These are phyloP conservation scores for Neurospora crassa DNA, from an alignment of 2,329 filamentous ascomycete species.

Conservation along the genomic window DNA sequence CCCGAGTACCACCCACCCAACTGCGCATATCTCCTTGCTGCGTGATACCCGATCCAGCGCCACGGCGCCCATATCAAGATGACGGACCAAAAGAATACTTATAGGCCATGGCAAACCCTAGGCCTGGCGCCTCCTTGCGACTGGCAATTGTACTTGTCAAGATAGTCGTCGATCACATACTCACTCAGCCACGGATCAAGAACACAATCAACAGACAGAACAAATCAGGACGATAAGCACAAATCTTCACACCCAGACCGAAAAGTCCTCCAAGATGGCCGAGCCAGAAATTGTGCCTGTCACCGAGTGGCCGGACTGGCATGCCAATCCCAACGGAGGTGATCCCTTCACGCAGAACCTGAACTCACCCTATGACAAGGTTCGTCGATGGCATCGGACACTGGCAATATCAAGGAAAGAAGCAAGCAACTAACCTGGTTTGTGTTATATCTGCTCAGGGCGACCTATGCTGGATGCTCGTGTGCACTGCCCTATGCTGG, in stretches of 20 bases:
- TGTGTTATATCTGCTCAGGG: constrained; percentile 18
- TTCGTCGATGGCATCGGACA: neutral
- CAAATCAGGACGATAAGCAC: neutral
- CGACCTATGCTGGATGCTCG: constrained; percentile 33
- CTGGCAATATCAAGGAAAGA: neutral
- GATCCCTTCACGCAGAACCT: constrained; percentile 33
- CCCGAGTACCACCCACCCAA: neutral
- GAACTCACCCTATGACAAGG: constrained; percentile 34
- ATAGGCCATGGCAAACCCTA: neutral
- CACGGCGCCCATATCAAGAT: neutral
- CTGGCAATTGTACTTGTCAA: neutral
- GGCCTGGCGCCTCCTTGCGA: neutral
- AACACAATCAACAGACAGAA: neutral
- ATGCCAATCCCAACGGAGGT: constrained; percentile 29
- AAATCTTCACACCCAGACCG: neutral
- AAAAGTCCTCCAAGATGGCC: neutral
- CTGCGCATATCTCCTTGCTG: neutral
- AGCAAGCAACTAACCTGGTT: neutral
- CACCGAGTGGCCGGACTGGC: constrained; percentile 34
- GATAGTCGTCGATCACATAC: neutral
- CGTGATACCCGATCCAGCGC: neutral
- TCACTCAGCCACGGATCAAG: neutral
- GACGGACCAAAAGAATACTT: neutral
- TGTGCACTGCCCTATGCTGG: constrained; percentile 28
- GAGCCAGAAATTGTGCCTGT: constrained; percentile 8